Base-by-base conservation (phyloP, 345 rosid species). In the Lenwebbia sp. region DNA sequence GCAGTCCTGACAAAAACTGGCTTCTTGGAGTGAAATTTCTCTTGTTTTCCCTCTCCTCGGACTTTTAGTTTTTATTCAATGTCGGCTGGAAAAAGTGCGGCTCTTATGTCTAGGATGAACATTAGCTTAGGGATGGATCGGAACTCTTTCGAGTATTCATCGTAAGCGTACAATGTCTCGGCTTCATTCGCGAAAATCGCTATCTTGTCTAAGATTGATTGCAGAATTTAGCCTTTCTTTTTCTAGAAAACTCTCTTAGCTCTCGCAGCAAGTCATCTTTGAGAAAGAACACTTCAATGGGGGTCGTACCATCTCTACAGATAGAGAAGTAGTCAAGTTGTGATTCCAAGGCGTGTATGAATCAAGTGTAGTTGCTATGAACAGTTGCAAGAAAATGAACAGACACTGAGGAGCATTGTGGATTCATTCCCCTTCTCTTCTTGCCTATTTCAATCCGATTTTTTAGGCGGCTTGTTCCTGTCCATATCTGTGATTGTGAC, bases 1-100 rank as follows among this genome's bases (percentile, higher is more conserved):
- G 97, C 96, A 57, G 91, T 97, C 85, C 87, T 97, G 89, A 89
- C 98, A 30, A 97, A 94, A 91, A 97, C 98, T 30, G 99, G 99
- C 9, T 96, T 97, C 89, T 88, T 97, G 33, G 99, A 97, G 94
- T 94, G 55, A 89, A 89, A 85, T 81, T 30, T 13, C 30, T 26
- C 21, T 25, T n/a, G 44, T 55, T 37, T 17, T 56, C 75, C 85
- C 87, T 83, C 70, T 87, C 83, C 82, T 83, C 83, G 83, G 85
- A 86, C 53, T 65, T 70, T 21, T 75, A 62, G 85, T 85, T 51
- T 84, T 52, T 54, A 83, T 47, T 30, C 40, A 9, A 33, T 5
- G 78, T 65, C 44, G 23, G 78, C 78, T n/a, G 78, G 78, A 44
- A 33, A 65, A 65, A 65, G 23, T 40, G 44, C 44, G 7, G 22